phyloP scores from a whole-genome alignment of 139 green algal species.

The Closterium sp. region DNA sequence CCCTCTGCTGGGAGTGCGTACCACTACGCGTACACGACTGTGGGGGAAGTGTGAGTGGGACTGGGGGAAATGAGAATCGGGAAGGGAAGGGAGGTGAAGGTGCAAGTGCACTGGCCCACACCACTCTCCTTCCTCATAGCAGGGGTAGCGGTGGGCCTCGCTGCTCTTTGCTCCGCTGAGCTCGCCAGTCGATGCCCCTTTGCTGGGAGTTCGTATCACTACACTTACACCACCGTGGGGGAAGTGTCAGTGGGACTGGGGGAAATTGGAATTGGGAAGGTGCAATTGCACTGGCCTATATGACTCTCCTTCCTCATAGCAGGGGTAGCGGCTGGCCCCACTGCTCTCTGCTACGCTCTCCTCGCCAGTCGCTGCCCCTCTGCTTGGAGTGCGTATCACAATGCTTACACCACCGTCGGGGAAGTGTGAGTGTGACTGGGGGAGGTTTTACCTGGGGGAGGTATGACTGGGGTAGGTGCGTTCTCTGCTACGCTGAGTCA shows the following conservation, averaged over 20 bases:
- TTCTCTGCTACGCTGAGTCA: too few species aligned
- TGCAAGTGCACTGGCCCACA: too few species aligned
- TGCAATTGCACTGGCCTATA: too few species aligned
- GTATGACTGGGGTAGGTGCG: background rate
- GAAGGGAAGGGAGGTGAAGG: too few species aligned
- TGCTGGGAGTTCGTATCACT: conserved; percentile 44
- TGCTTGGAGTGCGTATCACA: conserved; percentile 46
- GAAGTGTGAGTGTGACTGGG: conserved; percentile 22
- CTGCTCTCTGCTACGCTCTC: conserved; percentile 17
- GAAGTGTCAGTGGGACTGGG: conserved; percentile 31
- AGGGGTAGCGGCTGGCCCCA: too few species aligned
- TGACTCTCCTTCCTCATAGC: too few species aligned
- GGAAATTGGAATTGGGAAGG: too few species aligned
- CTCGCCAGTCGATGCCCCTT: conserved; percentile 38
- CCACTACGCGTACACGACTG: conserved; percentile 48
- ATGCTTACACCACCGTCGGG: conserved; percentile 42
- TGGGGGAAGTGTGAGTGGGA: conserved; percentile 37
- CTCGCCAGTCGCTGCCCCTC: conserved; percentile 41
- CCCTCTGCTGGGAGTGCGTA: conserved; percentile 48
- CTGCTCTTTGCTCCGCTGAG: conserved; percentile 11
- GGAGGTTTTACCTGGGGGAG: background rate
- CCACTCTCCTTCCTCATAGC: too few species aligned
- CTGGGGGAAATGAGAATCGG: background rate
- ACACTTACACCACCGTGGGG: conserved; percentile 40
- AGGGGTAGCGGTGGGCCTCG: too few species aligned